Percentiles rank a stretch among this genome's conserved stretches.
These are phyloP conservation scores for Clavispora fructus DNA, from an alignment of 805 yeast genomes.

Conservation along the genomic window DNA sequence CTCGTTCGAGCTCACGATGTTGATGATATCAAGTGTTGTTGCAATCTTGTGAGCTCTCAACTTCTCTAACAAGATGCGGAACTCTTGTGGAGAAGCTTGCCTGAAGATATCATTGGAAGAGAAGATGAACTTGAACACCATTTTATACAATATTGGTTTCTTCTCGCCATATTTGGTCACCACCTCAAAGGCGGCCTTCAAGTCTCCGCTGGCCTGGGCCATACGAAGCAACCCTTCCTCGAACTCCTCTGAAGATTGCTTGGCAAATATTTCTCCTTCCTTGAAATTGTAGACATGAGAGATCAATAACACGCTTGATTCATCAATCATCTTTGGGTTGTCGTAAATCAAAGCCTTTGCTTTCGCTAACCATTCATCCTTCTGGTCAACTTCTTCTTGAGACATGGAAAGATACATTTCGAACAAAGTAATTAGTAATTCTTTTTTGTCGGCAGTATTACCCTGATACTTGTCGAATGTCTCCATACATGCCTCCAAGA, in stretches of 20 bases:
- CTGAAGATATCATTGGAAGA: slow-evolving; percentile 49
- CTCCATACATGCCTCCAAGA: slow-evolving; percentile 85
- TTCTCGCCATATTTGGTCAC: slow-evolving; percentile 54
- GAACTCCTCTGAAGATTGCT: slow-evolving; percentile 33
- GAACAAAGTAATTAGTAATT: slow-evolving; percentile 69
- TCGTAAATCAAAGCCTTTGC: slow-evolving; percentile 50
- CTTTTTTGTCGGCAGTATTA: slow-evolving; percentile 60
- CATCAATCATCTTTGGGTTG: slow-evolving; percentile 48
- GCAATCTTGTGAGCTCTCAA: slow-evolving; percentile 50
- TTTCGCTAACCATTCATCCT: slow-evolving; percentile 56
- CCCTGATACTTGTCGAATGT: slow-evolving; percentile 76
- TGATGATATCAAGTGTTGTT: slow-evolving; percentile 75
- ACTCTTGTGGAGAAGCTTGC: slow-evolving; percentile 46
- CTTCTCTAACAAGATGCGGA: slow-evolving; percentile 45
- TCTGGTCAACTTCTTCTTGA: slow-evolving; percentile 21
- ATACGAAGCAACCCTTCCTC: slow-evolving; percentile 58
- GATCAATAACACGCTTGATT: slow-evolving; percentile 48
- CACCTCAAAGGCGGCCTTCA: slow-evolving; percentile 51
- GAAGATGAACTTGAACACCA: slow-evolving; percentile 59
- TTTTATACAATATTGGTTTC: slow-evolving; percentile 60
- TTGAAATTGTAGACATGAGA: slow-evolving; percentile 54
- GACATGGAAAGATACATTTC: slow-evolving; percentile 74
- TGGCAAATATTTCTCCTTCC: slow-evolving; percentile 42
- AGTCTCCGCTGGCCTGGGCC: slow-evolving; percentile 52
- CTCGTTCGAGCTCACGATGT: slow-evolving; percentile 55